Conservation (phyloP, 164 flowering plant genomes). For the Annona squamosa region DNA sequence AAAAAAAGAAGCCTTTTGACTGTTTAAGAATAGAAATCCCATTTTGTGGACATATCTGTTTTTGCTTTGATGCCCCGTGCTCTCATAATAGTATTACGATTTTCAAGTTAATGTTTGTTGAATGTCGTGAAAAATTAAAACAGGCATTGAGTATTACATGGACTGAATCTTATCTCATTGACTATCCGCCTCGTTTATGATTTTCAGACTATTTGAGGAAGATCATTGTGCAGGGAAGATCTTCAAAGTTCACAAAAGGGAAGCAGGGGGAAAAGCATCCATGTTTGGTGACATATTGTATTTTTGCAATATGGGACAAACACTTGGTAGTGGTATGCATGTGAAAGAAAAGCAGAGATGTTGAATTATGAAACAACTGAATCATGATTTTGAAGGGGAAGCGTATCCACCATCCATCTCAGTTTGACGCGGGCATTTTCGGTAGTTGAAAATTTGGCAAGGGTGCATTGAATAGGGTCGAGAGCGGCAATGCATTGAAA, state of each 20-base stretch:
- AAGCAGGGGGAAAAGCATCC: not conserved
- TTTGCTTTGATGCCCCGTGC: too few species aligned
- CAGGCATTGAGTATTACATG: not conserved
- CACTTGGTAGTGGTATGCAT: not conserved
- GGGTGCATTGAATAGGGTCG: too few species aligned
- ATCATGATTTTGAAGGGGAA: too few species aligned
- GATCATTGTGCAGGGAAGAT: constrained; percentile 97
- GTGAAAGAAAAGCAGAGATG: not conserved
- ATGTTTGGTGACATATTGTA: not conserved
- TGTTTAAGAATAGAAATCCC: too few species aligned
- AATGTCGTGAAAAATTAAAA: not conserved
- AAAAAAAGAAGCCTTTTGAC: too few species aligned
- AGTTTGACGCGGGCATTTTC: too few species aligned
- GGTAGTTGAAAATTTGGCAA: too few species aligned
- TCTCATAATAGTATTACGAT: not conserved
- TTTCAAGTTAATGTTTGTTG: not conserved
- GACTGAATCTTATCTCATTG: not conserved
- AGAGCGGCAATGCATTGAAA: too few species aligned
- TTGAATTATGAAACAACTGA: too few species aligned
- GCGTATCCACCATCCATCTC: too few species aligned
- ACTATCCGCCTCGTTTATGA: not conserved
- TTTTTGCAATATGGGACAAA: not conserved
- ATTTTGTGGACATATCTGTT: not conserved
- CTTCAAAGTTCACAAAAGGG: constrained; percentile 90
- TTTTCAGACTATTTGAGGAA: constrained; percentile 90